Base-by-base conservation (phyloP, 768 basidiomycete species). In the Tephrocybe rancida region DNA sequence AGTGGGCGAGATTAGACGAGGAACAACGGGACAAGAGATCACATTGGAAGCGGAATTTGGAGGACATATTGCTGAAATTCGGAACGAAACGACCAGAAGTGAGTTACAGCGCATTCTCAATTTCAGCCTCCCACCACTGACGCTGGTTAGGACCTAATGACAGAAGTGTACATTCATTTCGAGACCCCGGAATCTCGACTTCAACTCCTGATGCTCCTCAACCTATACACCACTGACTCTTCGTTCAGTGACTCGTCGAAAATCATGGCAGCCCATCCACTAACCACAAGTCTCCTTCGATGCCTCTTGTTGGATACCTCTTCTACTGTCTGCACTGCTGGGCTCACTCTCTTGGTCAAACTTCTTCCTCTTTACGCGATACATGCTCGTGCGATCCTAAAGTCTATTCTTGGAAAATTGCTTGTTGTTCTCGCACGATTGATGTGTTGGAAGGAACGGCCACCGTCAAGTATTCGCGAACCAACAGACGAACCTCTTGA, bases 1-100 rank as follows among this genome's bases (percentile, higher is more conserved):
- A 92, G 61, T 87, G 86, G 83, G 85, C 85, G 13, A 81, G 78
- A 38, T 70, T 91, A 50, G 82, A 86, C 61, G 75, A 78, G 57
- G 79, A 78, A 21, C 81, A 90, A 61, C 78, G 85, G 46, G 80
- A 81, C 50, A 79, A 76, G 62, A 76, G 79, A 58, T 73, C 77
- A 13, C 73, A 79, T 24, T 94, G 91, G 91, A 92, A 91, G 68
- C 68, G 72, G 25, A 94, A 90, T 64, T 72, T 94, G 55, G 89
- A 92, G 65, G 86, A 89, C 60, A 78, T 89, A 18, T 73, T 93
- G 37, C 74, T 90, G 35, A 78, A 73, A 48, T 87, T 83, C 63
- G 90, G 85, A 43, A 65, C 83, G 52, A 77, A 82, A 59, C 68
- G 76, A 50, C 88, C 89, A 21, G 69, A 84, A 72, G 91, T 91